phyloP scores from a whole-genome alignment of 306 rosid genomes.

The Chamaecrista fasciculata region DNA sequence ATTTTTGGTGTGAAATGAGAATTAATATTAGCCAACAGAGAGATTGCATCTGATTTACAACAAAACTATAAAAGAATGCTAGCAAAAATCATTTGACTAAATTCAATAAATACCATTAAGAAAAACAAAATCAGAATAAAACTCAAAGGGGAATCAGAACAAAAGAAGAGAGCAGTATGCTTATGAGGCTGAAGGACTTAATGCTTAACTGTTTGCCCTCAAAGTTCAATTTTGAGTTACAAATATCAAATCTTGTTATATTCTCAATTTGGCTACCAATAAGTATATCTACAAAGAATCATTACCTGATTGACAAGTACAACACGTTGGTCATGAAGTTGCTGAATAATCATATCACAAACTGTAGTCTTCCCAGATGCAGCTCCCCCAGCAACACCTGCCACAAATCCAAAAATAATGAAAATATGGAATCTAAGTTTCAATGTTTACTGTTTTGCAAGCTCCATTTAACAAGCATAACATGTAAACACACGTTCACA shows the following conservation, averaged over 20 bases:
- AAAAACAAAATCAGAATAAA: neutral
- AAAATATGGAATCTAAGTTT: neutral
- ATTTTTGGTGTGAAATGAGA: neutral
- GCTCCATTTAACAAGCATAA: neutral
- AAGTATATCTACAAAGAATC: neutral
- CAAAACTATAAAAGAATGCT: neutral
- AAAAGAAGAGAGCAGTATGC: neutral
- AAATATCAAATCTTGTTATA: conserved; percentile 4
- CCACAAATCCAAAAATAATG: conserved; percentile 7
- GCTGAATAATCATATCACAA: conserved; percentile 98
- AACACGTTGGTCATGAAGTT: conserved; percentile 97
- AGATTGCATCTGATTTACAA: neutral
- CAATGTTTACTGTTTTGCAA: no score
- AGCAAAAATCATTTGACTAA: neutral
- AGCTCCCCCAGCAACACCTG: conserved; percentile 99
- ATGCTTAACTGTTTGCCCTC: neutral
- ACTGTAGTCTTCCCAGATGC: conserved; percentile 96
- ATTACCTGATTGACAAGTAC: conserved; percentile 93
- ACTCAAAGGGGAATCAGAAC: neutral
- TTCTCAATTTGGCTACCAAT: conserved; percentile 10
- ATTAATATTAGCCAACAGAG: neutral
- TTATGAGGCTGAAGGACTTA: neutral
- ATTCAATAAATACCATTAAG: conserved; percentile 11
- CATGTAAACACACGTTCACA: conserved; percentile 12
- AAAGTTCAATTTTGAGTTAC: conserved; percentile 2